Base-by-base conservation (phyloP, 192 early-diverging fungal species). In the Kickxella alabastrina region DNA sequence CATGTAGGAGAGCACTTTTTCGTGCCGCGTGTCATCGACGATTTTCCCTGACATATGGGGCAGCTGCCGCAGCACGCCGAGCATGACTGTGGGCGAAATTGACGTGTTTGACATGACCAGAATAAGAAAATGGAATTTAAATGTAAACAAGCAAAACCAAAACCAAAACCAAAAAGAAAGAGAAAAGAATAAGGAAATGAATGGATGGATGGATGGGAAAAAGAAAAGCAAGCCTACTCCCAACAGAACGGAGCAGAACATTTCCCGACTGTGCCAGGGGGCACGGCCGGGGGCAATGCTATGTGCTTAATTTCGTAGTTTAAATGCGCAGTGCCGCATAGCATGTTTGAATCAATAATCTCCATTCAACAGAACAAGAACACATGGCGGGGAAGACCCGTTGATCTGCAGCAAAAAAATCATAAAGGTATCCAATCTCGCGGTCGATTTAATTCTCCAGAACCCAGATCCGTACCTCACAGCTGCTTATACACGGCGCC, bases 1-100 rank as follows among this genome's bases (percentile, higher is more conserved):
- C 61, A 88, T 62, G 49, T 84, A 84, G 0, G 85, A 82, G 19
- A 89, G 75, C 10, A 89, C 81, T 61, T 86, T 86, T 62, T 89
- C 87, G 62, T 89, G 82, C 13, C 85, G 66, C 3, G 87, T 84
- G 41, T 86, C 87, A 57, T 89, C 87, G 10, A 87, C 82, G 42
- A 89, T 87, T 18, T 80, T 72, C 23, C 65, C 76, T 3, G 85
- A 86, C 84, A 87, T 87, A 10, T 35, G 55, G 10, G 84, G 83
- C 50, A 89, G 47, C 26, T 78, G 80, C 25, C 59, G 55, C n/a
- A 87, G 61, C 35, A 87, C 74, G 21, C 62, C 66, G 6, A 19
- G 65, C 73, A 76, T 69, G 9, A 41, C 54, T 51, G 14, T 55
- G 26, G 53, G 43, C 22, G 58, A 65, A 35, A 76, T 69, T 4